A percentile compares a stretch with the other conserved stretches of the same genome.
phyloP scores from a whole-genome alignment of 176 grass and related monocot species.

The Echinochloa phyllopogon region DNA sequence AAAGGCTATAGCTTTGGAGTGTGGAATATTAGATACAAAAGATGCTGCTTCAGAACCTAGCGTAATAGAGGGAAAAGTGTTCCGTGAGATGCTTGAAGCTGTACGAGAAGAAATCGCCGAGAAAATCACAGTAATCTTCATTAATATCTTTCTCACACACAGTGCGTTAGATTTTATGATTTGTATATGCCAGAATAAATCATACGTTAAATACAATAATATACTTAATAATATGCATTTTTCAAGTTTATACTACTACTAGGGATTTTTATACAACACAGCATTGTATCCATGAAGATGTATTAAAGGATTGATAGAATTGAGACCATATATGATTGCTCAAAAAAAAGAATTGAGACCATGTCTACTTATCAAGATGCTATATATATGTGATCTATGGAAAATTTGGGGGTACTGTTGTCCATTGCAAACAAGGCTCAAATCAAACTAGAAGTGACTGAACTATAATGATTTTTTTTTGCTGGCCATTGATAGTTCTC shows the following conservation, averaged over 20 bases:
- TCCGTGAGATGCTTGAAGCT: slow-evolving; percentile 70
- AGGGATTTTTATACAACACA: neutral
- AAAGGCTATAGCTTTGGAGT: slow-evolving; percentile 93
- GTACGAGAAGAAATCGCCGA: slow-evolving; percentile 67
- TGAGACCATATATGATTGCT: no score
- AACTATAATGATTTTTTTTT: neutral
- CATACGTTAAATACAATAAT: neutral
- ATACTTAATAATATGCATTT: slow-evolving; percentile 1
- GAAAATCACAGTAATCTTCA: slow-evolving; percentile 66
- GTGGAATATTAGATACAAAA: slow-evolving; percentile 77
- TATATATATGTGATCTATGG: neutral
- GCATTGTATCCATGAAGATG: neutral
- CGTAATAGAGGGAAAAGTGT: slow-evolving; percentile 86
- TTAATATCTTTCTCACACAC: neutral
- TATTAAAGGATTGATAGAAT: no score
- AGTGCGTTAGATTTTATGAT: neutral
- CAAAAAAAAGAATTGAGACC: neutral
- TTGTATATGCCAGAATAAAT: neutral
- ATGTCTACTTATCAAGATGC: neutral
- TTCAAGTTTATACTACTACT: neutral
- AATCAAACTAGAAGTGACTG: neutral
- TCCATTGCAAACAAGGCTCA: neutral
- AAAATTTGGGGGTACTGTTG: neutral
- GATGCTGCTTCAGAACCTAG: slow-evolving; percentile 37
- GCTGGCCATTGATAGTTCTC: neutral